These are phyloP conservation scores for Lentinula sp. DNA, from an alignment of 768 basidiomycete genomes.

Conservation along the genomic window DNA sequence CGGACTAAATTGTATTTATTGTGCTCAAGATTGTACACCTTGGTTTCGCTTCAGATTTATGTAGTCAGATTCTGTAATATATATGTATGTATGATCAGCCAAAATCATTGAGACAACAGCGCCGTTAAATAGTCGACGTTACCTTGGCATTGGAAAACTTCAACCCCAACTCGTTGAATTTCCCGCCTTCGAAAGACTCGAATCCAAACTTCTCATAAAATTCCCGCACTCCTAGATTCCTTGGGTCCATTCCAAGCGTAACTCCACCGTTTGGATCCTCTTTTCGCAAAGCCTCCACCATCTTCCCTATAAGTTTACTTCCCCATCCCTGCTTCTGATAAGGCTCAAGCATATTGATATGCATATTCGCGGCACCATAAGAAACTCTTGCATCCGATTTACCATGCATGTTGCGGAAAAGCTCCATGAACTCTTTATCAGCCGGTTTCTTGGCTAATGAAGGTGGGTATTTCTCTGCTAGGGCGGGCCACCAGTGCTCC, in stretches of 20 bases:
- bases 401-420: background rate
- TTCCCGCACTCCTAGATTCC: background rate
- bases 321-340: background rate
- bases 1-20: background rate
- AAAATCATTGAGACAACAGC: background rate
- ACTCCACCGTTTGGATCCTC: background rate
- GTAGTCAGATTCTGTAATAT: background rate
- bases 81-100: background rate
- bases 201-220: conserved; percentile 1
- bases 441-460: background rate
- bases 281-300: background rate
- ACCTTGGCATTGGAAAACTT: conserved; percentile 2
- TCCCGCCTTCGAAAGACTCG: conserved; percentile 1
- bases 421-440: background rate
- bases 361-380: background rate
- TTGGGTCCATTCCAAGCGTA: conserved; percentile 1
- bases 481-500: conserved; percentile 1
- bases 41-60: background rate
- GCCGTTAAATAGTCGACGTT: background rate
- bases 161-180: background rate
- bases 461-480: background rate
- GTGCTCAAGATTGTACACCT: background rate
- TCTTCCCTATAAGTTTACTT: background rate
- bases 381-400: background rate
- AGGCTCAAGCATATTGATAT: conserved; percentile 3